phyloP scores from a whole-genome alignment of 1,284 basidiomycete genomes.

The Trametes polyzona region DNA sequence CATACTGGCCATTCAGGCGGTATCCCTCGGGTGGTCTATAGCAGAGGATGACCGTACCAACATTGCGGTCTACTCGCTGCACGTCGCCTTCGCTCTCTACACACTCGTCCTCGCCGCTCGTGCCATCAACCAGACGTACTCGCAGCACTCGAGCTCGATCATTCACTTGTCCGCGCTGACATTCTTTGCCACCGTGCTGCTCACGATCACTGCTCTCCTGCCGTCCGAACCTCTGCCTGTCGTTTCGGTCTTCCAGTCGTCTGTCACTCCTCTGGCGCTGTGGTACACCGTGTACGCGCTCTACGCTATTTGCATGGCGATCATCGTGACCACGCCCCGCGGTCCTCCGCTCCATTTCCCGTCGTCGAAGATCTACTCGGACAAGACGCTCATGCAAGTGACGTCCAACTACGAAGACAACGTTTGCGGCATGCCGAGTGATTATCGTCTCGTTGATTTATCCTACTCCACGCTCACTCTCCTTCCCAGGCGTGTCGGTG shows the following conservation, averaged over 20 bases:
- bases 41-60: slow-evolving; percentile 38
- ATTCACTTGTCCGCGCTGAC: slow-evolving; percentile 69
- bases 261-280: slow-evolving; percentile 38
- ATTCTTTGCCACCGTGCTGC: slow-evolving; percentile 52
- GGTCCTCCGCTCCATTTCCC: slow-evolving; percentile 80
- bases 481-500: slow-evolving; percentile 43
- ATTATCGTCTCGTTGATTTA: too few species aligned
- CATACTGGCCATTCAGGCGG: slow-evolving; percentile 54
- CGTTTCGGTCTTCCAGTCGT: slow-evolving; percentile 10
- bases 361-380: slow-evolving; percentile 70
- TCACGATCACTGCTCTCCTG: slow-evolving; percentile 55
- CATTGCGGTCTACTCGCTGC: slow-evolving; percentile 49
- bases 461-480: slow-evolving; percentile 13
- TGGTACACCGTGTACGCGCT: slow-evolving; percentile 55
- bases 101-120: slow-evolving; percentile 54
- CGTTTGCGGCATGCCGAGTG: slow-evolving; percentile 62
- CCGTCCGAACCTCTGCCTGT: slow-evolving; percentile 48
- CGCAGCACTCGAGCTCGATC: slow-evolving; percentile 64
- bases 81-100: slow-evolving; percentile 65
- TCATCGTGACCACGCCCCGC: slow-evolving; percentile 64
- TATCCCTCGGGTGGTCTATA: slow-evolving; percentile 56
- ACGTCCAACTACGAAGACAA: slow-evolving; percentile 65
- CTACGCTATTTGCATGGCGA: slow-evolving; percentile 50
- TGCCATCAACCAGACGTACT: slow-evolving; percentile 56
- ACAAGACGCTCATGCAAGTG: slow-evolving; percentile 61